Conservation (phyloP, 2,329 filamentous ascomycete genomes). For the Arthrinium phaeospermum region DNA sequence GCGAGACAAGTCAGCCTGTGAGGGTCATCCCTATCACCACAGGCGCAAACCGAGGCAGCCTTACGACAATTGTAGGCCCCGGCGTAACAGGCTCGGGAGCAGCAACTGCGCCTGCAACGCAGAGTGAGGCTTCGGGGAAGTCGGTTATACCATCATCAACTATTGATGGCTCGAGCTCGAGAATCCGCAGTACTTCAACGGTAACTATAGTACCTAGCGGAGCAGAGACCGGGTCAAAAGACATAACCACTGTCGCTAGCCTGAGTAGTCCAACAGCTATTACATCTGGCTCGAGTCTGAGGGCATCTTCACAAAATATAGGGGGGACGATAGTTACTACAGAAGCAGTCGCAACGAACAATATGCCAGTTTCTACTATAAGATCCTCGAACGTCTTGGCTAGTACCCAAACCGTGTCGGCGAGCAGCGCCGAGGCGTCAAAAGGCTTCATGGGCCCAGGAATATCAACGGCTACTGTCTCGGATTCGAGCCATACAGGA, state of each 20-base stretch:
- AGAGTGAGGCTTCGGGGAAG: not conserved
- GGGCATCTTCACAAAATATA: not conserved
- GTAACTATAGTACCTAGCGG: not conserved
- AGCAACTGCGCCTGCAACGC: not conserved
- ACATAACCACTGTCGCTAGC: not conserved
- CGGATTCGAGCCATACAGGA: not conserved
- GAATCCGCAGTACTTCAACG: not conserved
- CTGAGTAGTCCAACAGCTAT: too few relatives aligned
- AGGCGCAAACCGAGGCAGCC: not conserved
- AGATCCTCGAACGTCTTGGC: not conserved
- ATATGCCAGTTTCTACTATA: not conserved
- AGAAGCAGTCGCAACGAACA: not conserved
- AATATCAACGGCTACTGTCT: not conserved
- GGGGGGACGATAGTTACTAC: not conserved
- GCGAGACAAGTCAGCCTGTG: not conserved
- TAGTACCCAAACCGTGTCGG: not conserved
- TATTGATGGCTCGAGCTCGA: not conserved
- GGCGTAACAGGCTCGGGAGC: not conserved
- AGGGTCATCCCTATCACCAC: constrained; percentile 9
- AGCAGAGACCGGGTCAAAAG: not conserved
- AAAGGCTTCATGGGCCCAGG: not conserved
- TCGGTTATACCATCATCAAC: not conserved
- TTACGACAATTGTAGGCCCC: too few relatives aligned
- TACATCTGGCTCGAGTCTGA: not conserved
- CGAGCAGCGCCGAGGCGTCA: not conserved